phyloP scores from a whole-genome alignment of 1,139 yeast species.

The Kazachstania sp. region DNA sequence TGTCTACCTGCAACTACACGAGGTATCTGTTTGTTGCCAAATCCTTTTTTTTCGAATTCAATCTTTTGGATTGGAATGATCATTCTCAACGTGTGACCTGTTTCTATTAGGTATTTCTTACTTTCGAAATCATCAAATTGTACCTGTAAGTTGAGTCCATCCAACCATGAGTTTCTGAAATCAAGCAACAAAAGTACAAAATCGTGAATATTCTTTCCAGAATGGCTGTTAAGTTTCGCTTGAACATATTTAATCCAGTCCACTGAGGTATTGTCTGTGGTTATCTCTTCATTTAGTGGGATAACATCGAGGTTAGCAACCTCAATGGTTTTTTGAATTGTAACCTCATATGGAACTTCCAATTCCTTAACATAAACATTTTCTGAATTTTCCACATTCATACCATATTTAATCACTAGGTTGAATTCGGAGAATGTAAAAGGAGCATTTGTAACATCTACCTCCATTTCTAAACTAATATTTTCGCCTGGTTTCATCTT shows the following conservation, averaged over 20 bases:
- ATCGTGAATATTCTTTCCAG: slow-evolving; percentile 12
- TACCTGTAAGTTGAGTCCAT: slow-evolving; percentile 16
- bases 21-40: slow-evolving; percentile 54
- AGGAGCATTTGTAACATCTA: slow-evolving; percentile 30
- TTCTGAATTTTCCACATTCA: slow-evolving; percentile 14
- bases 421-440: slow-evolving; percentile 25
- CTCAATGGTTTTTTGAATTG: slow-evolving; percentile 30
- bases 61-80: slow-evolving; percentile 60
- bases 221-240: slow-evolving; percentile 4
- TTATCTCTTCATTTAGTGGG: slow-evolving; percentile 20
- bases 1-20: slow-evolving; percentile 61
- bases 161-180: slow-evolving; percentile 30
- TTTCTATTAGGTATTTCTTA: slow-evolving; percentile 22
- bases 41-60: slow-evolving; percentile 31
- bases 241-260: slow-evolving; percentile 21
- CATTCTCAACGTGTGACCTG: slow-evolving; percentile 46
- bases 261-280: slow-evolving; percentile 8
- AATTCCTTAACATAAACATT: slow-evolving; percentile 24
- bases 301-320: slow-evolving; percentile 26
- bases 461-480: slow-evolving; percentile 43
- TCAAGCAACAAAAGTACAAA: slow-evolving; percentile 25
- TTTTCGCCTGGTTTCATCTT: slow-evolving; percentile 20
- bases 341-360: slow-evolving; percentile 29
- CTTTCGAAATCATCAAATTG: slow-evolving; percentile 22
- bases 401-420: slow-evolving; percentile 27